Evolutionary conservation across 2,329 filamentous ascomycete species (phyloP).

Genomic region (Cladophialophora carrionii): DNA sequence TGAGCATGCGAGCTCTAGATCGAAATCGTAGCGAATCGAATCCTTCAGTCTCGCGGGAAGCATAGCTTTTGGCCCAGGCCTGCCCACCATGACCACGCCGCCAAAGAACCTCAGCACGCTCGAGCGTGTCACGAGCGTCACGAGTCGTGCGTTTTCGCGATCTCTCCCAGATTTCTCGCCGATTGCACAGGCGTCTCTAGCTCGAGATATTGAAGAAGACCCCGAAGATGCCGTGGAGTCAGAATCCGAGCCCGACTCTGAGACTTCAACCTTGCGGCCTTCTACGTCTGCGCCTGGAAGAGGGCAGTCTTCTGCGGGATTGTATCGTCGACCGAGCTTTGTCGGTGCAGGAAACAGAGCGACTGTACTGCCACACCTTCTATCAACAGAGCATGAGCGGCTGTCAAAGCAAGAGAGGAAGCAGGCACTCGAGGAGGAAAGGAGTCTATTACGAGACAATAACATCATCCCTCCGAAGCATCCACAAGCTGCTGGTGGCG

Average conservation of each 20-base stretch:
- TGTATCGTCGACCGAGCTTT: constrained; percentile 76
- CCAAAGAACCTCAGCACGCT: constrained; percentile 24
- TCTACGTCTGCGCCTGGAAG: constrained; percentile 45
- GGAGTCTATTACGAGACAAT: constrained; percentile 63
- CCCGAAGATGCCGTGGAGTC: constrained; percentile 50
- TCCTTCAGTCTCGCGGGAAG: constrained; percentile 5
- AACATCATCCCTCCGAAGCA: constrained; percentile 60
- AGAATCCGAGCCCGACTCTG: constrained; percentile 43
- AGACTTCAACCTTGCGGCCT: constrained; percentile 49
- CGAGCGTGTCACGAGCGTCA: constrained; percentile 33
- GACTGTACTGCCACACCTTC: constrained; percentile 61
- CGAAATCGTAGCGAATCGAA: constrained; percentile 12
- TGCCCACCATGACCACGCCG: constrained; percentile 27
- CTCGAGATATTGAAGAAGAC: constrained; percentile 68
- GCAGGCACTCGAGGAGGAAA: constrained; percentile 59
- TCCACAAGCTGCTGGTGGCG: constrained; percentile 37
- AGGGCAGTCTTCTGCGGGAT: constrained; percentile 59
- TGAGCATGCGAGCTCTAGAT: constrained; percentile 24
- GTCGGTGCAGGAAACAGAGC: constrained; percentile 73
- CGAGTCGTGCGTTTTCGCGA: constrained; percentile 37
- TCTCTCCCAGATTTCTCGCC: constrained; percentile 65
- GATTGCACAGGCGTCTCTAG: constrained; percentile 67
- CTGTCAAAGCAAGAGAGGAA: constrained; percentile 59
- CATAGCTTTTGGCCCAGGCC: constrained; percentile 1
- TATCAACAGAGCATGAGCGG: constrained; percentile 48